Evolutionary conservation across 768 basidiomycete species (phyloP).

Genomic region (Leccinum olivaceopallidum): DNA sequence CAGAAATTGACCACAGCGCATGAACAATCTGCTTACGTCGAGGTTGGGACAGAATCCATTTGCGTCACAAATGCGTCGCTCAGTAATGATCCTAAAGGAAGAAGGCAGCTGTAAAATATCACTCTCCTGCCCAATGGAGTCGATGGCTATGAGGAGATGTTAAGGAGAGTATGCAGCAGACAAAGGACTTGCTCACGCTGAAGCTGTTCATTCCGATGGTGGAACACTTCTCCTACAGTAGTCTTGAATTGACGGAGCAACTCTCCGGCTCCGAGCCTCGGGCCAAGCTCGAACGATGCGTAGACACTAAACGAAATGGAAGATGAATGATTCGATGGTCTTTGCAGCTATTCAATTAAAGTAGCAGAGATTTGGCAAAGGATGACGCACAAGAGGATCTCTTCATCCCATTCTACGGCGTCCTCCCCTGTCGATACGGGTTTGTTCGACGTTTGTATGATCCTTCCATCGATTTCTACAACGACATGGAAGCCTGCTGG

Average conservation of each 20-base stretch:
- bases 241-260: background rate
- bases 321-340: background rate
- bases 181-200: background rate
- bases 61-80: background rate
- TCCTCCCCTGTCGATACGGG: background rate
- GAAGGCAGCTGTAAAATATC: background rate
- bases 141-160: background rate
- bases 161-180: background rate
- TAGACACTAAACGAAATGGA: background rate
- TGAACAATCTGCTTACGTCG: background rate
- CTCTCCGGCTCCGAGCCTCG: background rate
- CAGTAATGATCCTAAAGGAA: background rate
- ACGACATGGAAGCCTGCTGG: background rate
- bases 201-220: background rate
- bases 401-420: background rate
- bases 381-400: background rate
- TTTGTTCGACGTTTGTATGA: background rate
- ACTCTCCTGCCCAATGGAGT: background rate
- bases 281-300: background rate
- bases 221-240: background rate
- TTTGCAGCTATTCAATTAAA: background rate
- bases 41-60: background rate
- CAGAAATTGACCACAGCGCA: background rate
- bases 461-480: background rate
- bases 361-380: background rate